Base-by-base conservation (phyloP, 1,284 basidiomycete genomes). In the Cutaneotrichosporon sp. region DNA sequence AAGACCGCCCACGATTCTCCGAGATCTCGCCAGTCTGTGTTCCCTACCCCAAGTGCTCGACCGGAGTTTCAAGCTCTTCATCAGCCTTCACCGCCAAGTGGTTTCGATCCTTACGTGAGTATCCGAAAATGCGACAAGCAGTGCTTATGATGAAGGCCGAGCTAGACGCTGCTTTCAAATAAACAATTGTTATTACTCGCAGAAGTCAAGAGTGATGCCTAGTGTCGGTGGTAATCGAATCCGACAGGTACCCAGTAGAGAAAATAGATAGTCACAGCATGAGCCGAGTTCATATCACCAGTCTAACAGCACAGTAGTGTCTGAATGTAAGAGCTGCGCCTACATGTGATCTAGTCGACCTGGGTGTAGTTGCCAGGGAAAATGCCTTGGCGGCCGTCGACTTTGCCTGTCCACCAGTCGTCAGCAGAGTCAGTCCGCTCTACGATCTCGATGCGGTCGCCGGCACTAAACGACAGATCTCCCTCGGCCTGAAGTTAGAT, bases 371-470 rank as follows among this genome's bases (percentile, higher is more conserved):
- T 79, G 80, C 92, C 94, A 50, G 94, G 94, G 77, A 98, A 98
- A 22, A 96, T 87, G 18, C 96, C 96, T 71, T 91, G 83, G 55
- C 76, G 74, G 1, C 92, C 93, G 62, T 90, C 84, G 59, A 97
- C 49, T 63, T 81, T 81, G 5, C 94, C 96, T 9, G 92, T 97
- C 94, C 94, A 99, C 94, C 94, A 98, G 70, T 98, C 96, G 69
- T 97, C 91, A 20, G 85, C 75, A 63, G 84, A 91, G 2, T 81
- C 83, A 12, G 88, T 88, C 68, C 85, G 83, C 75, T 96, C 86
- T 26, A 96, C 81, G 50, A 98, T 80, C 76, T 96, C 90, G 73
- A 99, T 97, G 60, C 83, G 78, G 73, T 98, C 94, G n/a, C 96
- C 96, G 1, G 84, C 83, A 54, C 79, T 83, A 78, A 99, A 99